Evolutionary conservation across 106 monocot species (phyloP), one percentile per base, ranked within the genome.

Genomic region (Agapanthus africanus): DNA sequence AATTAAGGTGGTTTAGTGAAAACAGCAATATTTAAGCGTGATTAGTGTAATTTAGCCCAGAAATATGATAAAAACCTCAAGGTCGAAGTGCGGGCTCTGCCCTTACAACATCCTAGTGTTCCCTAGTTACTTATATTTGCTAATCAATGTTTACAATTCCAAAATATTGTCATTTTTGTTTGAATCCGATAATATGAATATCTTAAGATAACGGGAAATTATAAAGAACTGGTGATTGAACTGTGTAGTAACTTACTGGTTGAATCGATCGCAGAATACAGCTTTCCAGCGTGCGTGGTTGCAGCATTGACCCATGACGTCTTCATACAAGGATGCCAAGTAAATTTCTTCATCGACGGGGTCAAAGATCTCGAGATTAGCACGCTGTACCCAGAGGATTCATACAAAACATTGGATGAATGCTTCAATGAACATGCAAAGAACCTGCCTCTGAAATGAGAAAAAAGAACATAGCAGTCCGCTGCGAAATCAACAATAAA

Each of bases 291-390:
- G 15, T 79, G 69, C 40, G 41, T 79, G 6, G 83, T 79, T 32
- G 79, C 79, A 16, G 66, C 83, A 0, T 18, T 83, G 14, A 83
- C 75, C 26, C 79, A 79, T 41, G 75, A 79, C 63, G 76, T 83
- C 30, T 83, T 83, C 76, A 69, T 79, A 15, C 75, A 76, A 22
- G 79, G 83, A 3, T 76, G 79, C 75, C 83, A 83, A 70, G 56
- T 56, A 21, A 72, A 83, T 69, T 83, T 68, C 57, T 4, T 19
- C 18, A 76, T 83, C 7, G 76, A 83, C 4, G 69, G 63, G 11
- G 15, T 37, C 13, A 32, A 76, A 25, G 79, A 76, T 67, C 36
- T 83, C 6, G 83, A 83, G 19, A 65, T 74, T 22, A 23, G 44
- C 38, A 41, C 46, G 37, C 79, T 79, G 23, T 83, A 83, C 54